Evolutionary conservation across 2,329 filamentous ascomycete genomes (phyloP), one percentile per base, ranked within the genome.

Genomic region (Scopulariopsis brevicaulis): DNA sequence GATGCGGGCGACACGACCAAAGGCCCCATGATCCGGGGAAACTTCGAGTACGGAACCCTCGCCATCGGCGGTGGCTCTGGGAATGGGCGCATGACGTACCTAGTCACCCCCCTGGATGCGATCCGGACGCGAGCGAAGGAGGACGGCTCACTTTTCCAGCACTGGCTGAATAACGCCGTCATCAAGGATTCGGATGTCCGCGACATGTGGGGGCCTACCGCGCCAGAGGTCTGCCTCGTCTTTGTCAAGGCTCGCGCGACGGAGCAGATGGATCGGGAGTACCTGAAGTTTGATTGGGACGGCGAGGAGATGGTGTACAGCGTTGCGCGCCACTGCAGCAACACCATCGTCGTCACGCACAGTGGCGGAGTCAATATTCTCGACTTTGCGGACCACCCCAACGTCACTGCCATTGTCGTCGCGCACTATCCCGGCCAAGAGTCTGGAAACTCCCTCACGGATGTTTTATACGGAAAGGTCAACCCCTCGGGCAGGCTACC

Each of bases 41-140:
- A 40, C 84, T 89, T 62, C 80, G 84, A 64, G 83, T 80, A 43
- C 89, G 86, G 85, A 7, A 84, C 85, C 0, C 71, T 90, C 0
- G 85, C 81, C 12, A 87, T 87, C 74, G 86, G 86, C 56, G 89
- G 87, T 86, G 87, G 87, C 37, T 87, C 83, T 37, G 87, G 86
- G 48, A 82, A 80, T 1, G 78, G 84, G 1, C 80, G 83, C 56
- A 85, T 87, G 59, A 85, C 85, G 0, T 90, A 86, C 65, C 74
- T 90, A 35, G 74, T 86, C 61, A 80, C 84, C 22, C 85, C 84
- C 0, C 79, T 86, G 55, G 78, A 83, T 57, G 85, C 83, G 1
- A 78, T 90, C 70, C 37, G 37, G 65, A 80, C 77, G 8, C 89
- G 86, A 69, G 82, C 86, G 1, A 84, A 86, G 1, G 90, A 96